Percentiles rank a stretch among this genome's conserved stretches.
Evolutionary conservation across 495 filamentous ascomycete species (phyloP).

Genomic region (Aspergillus sclerotioniger): DNA sequence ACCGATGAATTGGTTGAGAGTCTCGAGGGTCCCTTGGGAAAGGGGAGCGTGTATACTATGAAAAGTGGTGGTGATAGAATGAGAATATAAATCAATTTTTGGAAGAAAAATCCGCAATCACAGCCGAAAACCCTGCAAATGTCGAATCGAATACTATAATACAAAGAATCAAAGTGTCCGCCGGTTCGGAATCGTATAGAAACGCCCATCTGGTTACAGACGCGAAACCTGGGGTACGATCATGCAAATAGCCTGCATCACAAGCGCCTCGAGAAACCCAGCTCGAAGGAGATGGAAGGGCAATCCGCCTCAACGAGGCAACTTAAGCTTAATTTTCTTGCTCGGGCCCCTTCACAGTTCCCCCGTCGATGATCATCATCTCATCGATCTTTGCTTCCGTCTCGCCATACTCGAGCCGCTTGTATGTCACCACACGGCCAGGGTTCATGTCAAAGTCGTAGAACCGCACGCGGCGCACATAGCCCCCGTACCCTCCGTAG

Average conservation of each 20-base stretch:
- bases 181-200: not conserved
- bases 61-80: slow-evolving; percentile 80
- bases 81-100: slow-evolving; percentile 3
- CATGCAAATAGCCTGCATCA: not conserved
- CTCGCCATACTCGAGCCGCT: slow-evolving; percentile 82
- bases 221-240: not conserved
- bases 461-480: slow-evolving; percentile 77
- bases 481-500: slow-evolving; percentile 86
- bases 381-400: slow-evolving; percentile 72
- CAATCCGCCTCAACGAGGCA: not conserved
- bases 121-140: not conserved
- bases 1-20: slow-evolving; percentile 73
- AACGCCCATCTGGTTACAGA: not conserved
- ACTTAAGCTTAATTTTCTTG: not conserved
- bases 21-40: slow-evolving; percentile 47
- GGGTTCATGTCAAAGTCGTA: slow-evolving; percentile 92
- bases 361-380: slow-evolving; percentile 83
- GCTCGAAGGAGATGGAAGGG: slow-evolving; percentile 17
- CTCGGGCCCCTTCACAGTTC: slow-evolving; percentile 49
- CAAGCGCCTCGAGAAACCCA: not conserved
- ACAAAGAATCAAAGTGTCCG: not conserved
- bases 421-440: slow-evolving; percentile 84
- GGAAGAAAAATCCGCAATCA: not conserved
- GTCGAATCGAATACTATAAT: slow-evolving; percentile 1
- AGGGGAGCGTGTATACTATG: slow-evolving; percentile 65